Base-by-base conservation (phyloP, 371 early-diverging fungal genomes). In the Actinomortierella ambigua region DNA sequence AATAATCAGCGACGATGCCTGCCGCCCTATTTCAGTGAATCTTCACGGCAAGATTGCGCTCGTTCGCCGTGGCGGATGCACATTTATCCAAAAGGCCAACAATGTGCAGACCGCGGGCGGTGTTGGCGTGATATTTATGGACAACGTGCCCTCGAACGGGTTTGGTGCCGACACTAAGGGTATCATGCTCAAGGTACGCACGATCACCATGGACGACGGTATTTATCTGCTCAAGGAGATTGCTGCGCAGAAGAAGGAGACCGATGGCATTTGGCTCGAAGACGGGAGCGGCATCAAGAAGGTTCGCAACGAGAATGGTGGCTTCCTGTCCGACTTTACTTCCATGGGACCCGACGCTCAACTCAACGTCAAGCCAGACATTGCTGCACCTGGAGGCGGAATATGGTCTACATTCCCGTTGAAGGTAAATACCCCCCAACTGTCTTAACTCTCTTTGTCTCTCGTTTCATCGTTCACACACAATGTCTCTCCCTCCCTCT, bases 301-400 rank as follows among this genome's bases (percentile, higher is more conserved):
- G 39, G 57, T 79, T 27, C 55, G 18, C 15, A 79, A 73, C 55
- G 78, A 77, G 3, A 55, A 65, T 9, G 82, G 79, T n/a, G 88
- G 87, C 40, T 71, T 67, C 58, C 58, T 85, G 13, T 86, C 87
- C 13, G 22, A 28, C 11, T 85, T 79, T 48, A 78, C 81, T 27
- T 85, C 92, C 15, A 89, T 87, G 88, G 93, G 93, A 3, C 82
- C 90, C 0, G 88, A 83, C 8, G 82, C 87, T 20, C 85, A 88
- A 59, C 69, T 93, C 27, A 84, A 90, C 26, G 59, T 88, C 50
- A 88, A 90, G 61, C 93, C 92, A 0, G 91, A 90, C 44, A 65
- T 91, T 6, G 81, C 85, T 29, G 90, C 90, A 2, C 91, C 92
- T 3, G 91, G 92, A 23, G 90, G 89, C 9, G 79, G 85, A 50